These are phyloP conservation scores for Plasmodium ovale DNA, from an alignment of 169 alveolate species.

Conservation along the genomic window DNA sequence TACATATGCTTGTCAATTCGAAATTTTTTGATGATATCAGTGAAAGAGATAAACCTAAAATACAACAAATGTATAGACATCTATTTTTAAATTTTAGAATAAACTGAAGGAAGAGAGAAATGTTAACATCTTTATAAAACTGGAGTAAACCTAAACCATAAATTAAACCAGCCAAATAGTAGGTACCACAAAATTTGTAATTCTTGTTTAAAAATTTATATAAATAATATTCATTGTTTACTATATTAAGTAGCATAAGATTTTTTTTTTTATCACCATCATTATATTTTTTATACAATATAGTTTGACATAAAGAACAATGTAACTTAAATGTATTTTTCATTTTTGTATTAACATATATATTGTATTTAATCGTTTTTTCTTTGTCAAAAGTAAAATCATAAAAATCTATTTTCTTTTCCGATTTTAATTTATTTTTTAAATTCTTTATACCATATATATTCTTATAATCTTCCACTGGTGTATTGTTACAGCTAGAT, in stretches of 20 bases:
- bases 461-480: slow-evolving; percentile 6
- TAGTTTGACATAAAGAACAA: slow-evolving; percentile 72
- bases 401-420: slow-evolving; percentile 50
- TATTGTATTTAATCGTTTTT: slow-evolving; percentile 32
- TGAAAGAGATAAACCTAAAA: slow-evolving; percentile 55
- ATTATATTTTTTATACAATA: slow-evolving; percentile 48
- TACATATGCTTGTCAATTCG: slow-evolving; percentile 29
- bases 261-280: slow-evolving; percentile 29
- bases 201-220: slow-evolving; percentile 68
- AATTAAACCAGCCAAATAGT: slow-evolving; percentile 62
- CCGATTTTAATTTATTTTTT: neutral
- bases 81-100: slow-evolving; percentile 73
- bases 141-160: slow-evolving; percentile 74
- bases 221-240: slow-evolving; percentile 61
- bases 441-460: slow-evolving; percentile 21
- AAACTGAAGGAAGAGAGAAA: slow-evolving; percentile 56
- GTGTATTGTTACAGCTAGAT: slow-evolving; percentile 48
- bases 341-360: slow-evolving; percentile 44
- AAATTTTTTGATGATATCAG: slow-evolving; percentile 48
- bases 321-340: slow-evolving; percentile 62
- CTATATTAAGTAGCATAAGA: slow-evolving; percentile 16
- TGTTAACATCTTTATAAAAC: slow-evolving; percentile 49
- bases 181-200: slow-evolving; percentile 65
- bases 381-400: slow-evolving; percentile 71
- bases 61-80: slow-evolving; percentile 60